These are phyloP conservation scores for Apostasia ramifera DNA, from an alignment of 106 monocot genomes.

Conservation along the genomic window DNA sequence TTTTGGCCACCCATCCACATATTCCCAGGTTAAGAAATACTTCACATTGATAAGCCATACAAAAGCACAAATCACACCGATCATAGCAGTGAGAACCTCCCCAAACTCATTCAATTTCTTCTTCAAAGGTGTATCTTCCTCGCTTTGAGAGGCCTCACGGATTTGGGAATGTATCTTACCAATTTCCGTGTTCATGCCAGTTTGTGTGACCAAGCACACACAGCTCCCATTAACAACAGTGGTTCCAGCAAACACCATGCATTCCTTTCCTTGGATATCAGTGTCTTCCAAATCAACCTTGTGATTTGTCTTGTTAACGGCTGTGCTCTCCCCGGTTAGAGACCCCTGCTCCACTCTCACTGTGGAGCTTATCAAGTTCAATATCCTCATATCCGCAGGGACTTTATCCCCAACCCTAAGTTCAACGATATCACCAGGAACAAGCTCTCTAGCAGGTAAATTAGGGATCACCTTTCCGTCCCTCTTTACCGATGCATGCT, in stretches of 20 bases:
- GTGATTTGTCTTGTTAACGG: slow-evolving; percentile 38
- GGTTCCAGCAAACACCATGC: slow-evolving; percentile 81
- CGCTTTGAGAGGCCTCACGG: slow-evolving; percentile 32
- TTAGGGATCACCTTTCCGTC: slow-evolving; percentile 38
- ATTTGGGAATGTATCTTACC: slow-evolving; percentile 29
- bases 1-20: slow-evolving; percentile 30
- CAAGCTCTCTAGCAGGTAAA: slow-evolving; percentile 41
- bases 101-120: slow-evolving; percentile 36
- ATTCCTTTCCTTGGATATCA: slow-evolving; percentile 63
- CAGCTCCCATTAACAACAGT: slow-evolving; percentile 78
- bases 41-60: slow-evolving; percentile 38
- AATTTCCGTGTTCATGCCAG: slow-evolving; percentile 53
- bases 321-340: slow-evolving; percentile 46
- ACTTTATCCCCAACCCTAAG: slow-evolving; percentile 53
- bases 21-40: slow-evolving; percentile 37
- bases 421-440: slow-evolving; percentile 54
- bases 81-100: slow-evolving; percentile 18
- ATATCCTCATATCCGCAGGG: slow-evolving; percentile 48
- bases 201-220: slow-evolving; percentile 45
- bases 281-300: slow-evolving; percentile 27
- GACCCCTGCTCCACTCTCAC: slow-evolving; percentile 54
- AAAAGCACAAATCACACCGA: slow-evolving; percentile 25
- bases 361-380: slow-evolving; percentile 36
- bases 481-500: slow-evolving; percentile 51
- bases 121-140: slow-evolving; percentile 35